Evolutionary conservation across 73 alveolate genomes (phyloP).

Genomic region (Paramecium octaurelia): DNA sequence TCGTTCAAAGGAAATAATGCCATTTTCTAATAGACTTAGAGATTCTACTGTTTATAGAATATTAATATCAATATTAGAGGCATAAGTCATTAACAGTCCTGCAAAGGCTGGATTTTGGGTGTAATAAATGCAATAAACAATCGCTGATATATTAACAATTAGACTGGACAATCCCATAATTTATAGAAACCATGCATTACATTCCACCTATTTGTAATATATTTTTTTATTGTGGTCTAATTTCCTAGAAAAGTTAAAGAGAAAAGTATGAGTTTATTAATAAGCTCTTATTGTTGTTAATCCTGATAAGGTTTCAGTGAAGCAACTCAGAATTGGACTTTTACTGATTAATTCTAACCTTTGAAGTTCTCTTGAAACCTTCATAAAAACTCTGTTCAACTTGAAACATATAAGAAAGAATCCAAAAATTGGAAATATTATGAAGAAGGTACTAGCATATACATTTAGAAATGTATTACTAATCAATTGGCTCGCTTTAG

Average conservation of each 20-base stretch:
- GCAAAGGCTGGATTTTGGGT: not conserved
- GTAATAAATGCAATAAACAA: not conserved
- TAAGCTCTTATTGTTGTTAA: constrained; percentile 69
- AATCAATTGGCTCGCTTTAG: not conserved
- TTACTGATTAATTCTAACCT: constrained; percentile 80
- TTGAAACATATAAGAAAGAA: not conserved
- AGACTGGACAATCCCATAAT: not conserved
- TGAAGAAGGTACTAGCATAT: not conserved
- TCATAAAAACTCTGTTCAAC: constrained; percentile 30
- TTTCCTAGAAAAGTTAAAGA: not conserved
- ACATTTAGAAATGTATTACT: not conserved
- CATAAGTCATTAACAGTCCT: constrained; percentile 22
- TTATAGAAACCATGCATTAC: not conserved
- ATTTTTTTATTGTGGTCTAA: not conserved
- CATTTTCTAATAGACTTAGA: constrained; percentile 8
- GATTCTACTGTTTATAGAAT: not conserved
- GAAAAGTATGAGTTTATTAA: not conserved
- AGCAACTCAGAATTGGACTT: constrained; percentile 75
- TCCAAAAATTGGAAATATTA: not conserved
- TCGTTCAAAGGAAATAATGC: constrained; percentile 10
- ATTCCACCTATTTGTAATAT: not conserved
- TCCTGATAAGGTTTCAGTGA: constrained; percentile 78
- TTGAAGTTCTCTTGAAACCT: constrained; percentile 77
- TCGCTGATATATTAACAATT: not conserved
- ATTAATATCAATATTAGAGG: not conserved